Percentiles rank a stretch among this genome's conserved stretches.
Evolutionary conservation across 179 eudicot species (phyloP).

Genomic region (Gypsophila paniculata): DNA sequence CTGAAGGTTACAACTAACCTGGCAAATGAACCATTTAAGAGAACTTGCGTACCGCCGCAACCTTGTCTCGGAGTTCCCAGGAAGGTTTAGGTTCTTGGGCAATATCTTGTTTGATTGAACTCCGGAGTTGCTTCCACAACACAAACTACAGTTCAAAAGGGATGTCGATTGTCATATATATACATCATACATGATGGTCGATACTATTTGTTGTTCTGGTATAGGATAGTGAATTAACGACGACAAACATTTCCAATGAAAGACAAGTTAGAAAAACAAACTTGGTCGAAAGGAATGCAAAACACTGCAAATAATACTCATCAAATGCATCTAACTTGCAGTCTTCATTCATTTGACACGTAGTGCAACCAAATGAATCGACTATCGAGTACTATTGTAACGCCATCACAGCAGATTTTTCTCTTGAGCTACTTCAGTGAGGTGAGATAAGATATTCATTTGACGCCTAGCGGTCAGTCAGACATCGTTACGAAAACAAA

Average conservation of each 20-base stretch:
- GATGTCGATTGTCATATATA: not conserved
- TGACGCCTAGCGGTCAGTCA: not conserved
- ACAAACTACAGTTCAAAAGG: slow-evolving; percentile 41
- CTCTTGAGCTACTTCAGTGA: not conserved
- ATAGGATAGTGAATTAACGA: slow-evolving; percentile 1
- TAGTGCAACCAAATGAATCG: not conserved
- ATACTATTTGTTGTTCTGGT: not conserved
- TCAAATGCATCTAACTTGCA: not conserved
- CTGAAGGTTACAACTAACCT: slow-evolving; percentile 22
- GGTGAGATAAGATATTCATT: not conserved
- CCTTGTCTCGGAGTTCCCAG: slow-evolving; percentile 47
- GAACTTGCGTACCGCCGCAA: slow-evolving; percentile 12
- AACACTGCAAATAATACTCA: not conserved
- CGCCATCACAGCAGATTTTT: not conserved
- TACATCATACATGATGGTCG: not conserved
- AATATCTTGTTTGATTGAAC: slow-evolving; percentile 47
- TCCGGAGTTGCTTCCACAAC: slow-evolving; percentile 44
- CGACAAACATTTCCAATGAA: not conserved
- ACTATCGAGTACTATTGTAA: not conserved
- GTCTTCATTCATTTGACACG: not conserved
- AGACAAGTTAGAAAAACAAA: not conserved
- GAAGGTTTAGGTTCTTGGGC: slow-evolving; percentile 40
- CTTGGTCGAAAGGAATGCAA: not conserved
- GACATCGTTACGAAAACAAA: not conserved
- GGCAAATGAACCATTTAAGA: slow-evolving; percentile 7